These are phyloP conservation scores for Mortierella polycephala DNA, from an alignment of 371 early-diverging fungal species.

Conservation along the genomic window DNA sequence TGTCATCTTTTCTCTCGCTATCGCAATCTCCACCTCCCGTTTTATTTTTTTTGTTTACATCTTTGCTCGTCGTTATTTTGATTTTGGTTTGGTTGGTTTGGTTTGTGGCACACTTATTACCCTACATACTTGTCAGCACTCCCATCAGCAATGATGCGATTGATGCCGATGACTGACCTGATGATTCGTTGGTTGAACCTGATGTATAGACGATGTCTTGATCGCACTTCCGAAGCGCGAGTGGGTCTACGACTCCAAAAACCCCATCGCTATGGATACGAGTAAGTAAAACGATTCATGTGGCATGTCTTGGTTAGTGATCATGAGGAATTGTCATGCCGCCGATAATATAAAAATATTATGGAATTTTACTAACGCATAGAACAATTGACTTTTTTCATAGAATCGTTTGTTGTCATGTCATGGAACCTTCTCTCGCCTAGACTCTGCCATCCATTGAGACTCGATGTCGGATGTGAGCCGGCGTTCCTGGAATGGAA, in stretches of 20 bases:
- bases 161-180: too few relatives aligned
- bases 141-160: too few relatives aligned
- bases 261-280: conserved; percentile 46
- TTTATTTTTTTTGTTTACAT: conserved; percentile 1
- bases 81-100: conserved; percentile 5
- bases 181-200: too few relatives aligned
- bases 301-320: not conserved
- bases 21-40: not conserved
- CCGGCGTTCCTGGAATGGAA: conserved; percentile 49
- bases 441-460: conserved; percentile 35
- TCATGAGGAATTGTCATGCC: not conserved
- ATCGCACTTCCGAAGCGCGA: conserved; percentile 47
- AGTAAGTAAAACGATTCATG: conserved; percentile 22
- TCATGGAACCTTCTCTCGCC: conserved; percentile 56
- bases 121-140: not conserved
- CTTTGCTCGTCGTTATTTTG: conserved; percentile 5
- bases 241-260: conserved; percentile 44
- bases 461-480: conserved; percentile 38
- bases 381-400: not conserved
- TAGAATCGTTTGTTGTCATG: conserved; percentile 53
- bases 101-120: conserved; percentile 16
- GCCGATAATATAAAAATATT: not conserved
- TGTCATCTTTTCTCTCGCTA: not conserved
- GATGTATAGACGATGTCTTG: conserved; percentile 33
- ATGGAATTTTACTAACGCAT: too few relatives aligned